Base-by-base conservation (phyloP, 2,329 filamentous ascomycete species). In the Daldinia sp. region DNA sequence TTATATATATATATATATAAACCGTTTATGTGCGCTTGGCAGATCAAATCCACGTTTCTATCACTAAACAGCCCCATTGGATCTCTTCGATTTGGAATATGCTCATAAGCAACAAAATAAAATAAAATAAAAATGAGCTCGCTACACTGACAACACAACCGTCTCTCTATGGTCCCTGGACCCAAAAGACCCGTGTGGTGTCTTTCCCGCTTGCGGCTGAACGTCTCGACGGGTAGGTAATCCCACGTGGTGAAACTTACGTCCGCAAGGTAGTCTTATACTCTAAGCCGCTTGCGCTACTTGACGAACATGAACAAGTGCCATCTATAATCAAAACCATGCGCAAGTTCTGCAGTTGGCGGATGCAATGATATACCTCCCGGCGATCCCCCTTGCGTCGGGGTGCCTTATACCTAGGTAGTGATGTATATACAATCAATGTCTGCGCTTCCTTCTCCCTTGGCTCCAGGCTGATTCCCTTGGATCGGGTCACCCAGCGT, bases 271-370 rank as follows among this genome's bases (percentile, higher is more conserved):
- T 21, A 32, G 39, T 27, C 5, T 45, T 13, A 23, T 8, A 48
- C 27, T 51, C 34, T 47, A 32, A 57, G 52, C 52, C 53, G 48
- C 49, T 32, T 34, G 29, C 23, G 34, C 25, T 35, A 45, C 43
- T 55, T 53, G 3, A 29, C 25, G 19, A 19, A 21, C 23, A 19
- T 30, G 7, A 15, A 29, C 23, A 43, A 43, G 15, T 43, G 39
- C 21, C 39, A 10, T 45, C 21, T 27, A 45, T 15, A 29, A 48
- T 30, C 30, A 9, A 10, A 17, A 27, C 19, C 39, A 48, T 43
- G 51, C 30, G 19, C 10, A 17, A 52, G 21, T n/a, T 43, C 19
- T 21, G n/a, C 32, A 23, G 13, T 19, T 34, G 17, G 25, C 19
- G 17, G 30, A 30, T 53, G 21, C 34, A 52, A 53, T 49, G 34